Conservation (phyloP, 2,329 filamentous ascomycete genomes). For the Atkinsonella hypoxylon region DNA sequence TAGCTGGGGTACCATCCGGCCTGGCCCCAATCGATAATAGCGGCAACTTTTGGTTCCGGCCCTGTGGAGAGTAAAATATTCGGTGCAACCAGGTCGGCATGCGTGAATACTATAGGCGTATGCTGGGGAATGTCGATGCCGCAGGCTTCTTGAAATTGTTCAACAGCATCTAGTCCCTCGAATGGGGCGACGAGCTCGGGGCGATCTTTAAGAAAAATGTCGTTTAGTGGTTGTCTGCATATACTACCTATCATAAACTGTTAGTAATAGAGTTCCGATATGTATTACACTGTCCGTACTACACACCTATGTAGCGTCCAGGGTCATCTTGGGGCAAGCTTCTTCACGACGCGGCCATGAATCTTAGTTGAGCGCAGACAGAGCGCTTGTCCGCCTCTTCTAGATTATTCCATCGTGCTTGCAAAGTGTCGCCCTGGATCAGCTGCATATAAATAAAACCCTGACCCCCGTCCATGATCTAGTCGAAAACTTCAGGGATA, state of each 20-base stretch:
- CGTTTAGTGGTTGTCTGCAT: constrained; percentile 17
- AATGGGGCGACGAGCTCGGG: constrained; percentile 17
- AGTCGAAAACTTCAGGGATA: constrained; percentile 24
- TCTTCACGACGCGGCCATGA: constrained; percentile 12
- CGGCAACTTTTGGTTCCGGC: constrained; percentile 10
- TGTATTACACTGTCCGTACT: background rate
- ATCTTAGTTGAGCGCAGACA: constrained; percentile 20
- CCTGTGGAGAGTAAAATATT: constrained; percentile 15
- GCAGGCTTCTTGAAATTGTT: constrained; percentile 19
- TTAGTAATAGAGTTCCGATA: constrained; percentile 9
- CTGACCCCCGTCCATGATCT: constrained; percentile 11
- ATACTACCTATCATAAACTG: constrained; percentile 14
- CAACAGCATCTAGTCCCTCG: constrained; percentile 15
- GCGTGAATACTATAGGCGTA: constrained; percentile 14
- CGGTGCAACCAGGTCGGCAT: constrained; percentile 14
- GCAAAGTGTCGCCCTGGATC: constrained; percentile 12
- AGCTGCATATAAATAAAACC: constrained; percentile 17
- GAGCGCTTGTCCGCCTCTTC: constrained; percentile 11
- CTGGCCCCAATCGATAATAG: constrained; percentile 19
- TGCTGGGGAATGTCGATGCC: constrained; percentile 17
- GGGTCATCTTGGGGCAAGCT: constrained; percentile 8
- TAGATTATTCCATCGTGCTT: constrained; percentile 10
- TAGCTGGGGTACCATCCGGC: constrained; percentile 22
- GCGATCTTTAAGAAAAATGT: constrained; percentile 16
- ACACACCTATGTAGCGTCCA: constrained; percentile 12